phyloP scores from a whole-genome alignment of 805 yeast species.

The Teunomyces gatunensis region DNA sequence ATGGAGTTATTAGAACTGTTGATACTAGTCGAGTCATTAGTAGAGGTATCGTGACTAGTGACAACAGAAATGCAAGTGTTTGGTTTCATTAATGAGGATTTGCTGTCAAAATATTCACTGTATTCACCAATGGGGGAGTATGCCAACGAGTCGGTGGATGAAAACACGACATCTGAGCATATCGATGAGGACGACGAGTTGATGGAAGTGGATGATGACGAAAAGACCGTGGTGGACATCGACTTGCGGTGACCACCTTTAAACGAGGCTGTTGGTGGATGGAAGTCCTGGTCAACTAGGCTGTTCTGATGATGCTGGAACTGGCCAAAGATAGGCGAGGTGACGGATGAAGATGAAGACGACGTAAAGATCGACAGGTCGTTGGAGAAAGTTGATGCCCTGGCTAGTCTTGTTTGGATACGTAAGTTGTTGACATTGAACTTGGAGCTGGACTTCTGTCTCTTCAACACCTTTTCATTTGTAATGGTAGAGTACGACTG shows the following conservation, averaged over 20 bases:
- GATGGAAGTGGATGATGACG: constrained; percentile 24
- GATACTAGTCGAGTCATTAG: constrained; percentile 1
- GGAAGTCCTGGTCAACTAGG: constrained; percentile 18
- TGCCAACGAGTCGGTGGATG: constrained; percentile 29
- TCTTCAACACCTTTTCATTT: constrained; percentile 28
- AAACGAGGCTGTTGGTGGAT: constrained; percentile 29
- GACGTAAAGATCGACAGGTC: constrained; percentile 18
- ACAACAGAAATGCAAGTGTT: neutral
- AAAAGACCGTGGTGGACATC: constrained; percentile 13
- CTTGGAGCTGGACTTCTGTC: constrained; percentile 24
- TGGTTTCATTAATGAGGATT: constrained; percentile 6
- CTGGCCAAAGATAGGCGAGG: constrained; percentile 3
- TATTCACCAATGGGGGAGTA: constrained; percentile 23
- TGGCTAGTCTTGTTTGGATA: constrained; percentile 12
- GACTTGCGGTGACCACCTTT: constrained; percentile 15
- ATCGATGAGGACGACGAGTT: constrained; percentile 31
- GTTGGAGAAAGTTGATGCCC: constrained; percentile 27
- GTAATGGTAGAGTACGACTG: constrained; percentile 30
- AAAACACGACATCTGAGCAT: constrained; percentile 23
- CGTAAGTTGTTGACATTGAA: constrained; percentile 7
- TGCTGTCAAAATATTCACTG: constrained; percentile 23
- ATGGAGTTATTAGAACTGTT: constrained; percentile 2
- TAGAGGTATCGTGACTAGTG: constrained; percentile 1
- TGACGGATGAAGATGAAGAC: constrained; percentile 7
- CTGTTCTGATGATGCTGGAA: neutral